These are phyloP conservation scores for Globisporangium nunn DNA, from an alignment of 352 stramenopile genomes.

Conservation along the genomic window DNA sequence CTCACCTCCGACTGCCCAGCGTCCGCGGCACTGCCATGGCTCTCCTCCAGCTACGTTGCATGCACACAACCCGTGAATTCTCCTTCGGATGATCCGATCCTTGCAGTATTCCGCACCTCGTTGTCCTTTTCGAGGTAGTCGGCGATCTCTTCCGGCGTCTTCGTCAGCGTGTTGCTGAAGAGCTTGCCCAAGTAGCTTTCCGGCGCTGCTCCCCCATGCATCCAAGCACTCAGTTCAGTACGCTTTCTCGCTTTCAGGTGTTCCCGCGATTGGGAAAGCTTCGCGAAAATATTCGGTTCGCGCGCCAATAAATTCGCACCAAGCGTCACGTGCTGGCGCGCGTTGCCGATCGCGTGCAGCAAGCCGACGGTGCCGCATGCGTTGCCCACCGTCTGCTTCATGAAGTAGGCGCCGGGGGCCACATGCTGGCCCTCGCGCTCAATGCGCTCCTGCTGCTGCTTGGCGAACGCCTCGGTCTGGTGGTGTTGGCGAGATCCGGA, in stretches of 20 bases:
- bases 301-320: slow-evolving; percentile 19
- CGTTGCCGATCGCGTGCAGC: slow-evolving; percentile 92
- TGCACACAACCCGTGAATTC: too few relatives aligned
- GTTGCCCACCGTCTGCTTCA: slow-evolving; percentile 96
- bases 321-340: slow-evolving; percentile 57
- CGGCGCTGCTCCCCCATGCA: slow-evolving; percentile 20
- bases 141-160: slow-evolving; percentile 77
- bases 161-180: slow-evolving; percentile 71
- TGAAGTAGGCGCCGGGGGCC: slow-evolving; percentile 81
- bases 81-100: too few relatives aligned
- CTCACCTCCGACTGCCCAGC: slow-evolving; percentile 83
- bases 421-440: slow-evolving; percentile 65
- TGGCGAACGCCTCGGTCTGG: slow-evolving; percentile 69
- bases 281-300: too few relatives aligned
- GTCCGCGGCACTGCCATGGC: slow-evolving; percentile 87
- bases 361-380: slow-evolving; percentile 95
- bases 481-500: too few relatives aligned
- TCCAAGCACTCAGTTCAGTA: too few relatives aligned
- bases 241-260: too few relatives aligned
- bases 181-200: slow-evolving; percentile 80
- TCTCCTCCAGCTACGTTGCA: slow-evolving; percentile 77
- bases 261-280: too few relatives aligned
- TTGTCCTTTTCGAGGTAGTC: slow-evolving; percentile 88
- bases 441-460: slow-evolving; percentile 67
- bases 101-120: slow-evolving; percentile 28